phyloP scores from a whole-genome alignment of 768 basidiomycete genomes.

The Pleurotus tuoliensis region DNA sequence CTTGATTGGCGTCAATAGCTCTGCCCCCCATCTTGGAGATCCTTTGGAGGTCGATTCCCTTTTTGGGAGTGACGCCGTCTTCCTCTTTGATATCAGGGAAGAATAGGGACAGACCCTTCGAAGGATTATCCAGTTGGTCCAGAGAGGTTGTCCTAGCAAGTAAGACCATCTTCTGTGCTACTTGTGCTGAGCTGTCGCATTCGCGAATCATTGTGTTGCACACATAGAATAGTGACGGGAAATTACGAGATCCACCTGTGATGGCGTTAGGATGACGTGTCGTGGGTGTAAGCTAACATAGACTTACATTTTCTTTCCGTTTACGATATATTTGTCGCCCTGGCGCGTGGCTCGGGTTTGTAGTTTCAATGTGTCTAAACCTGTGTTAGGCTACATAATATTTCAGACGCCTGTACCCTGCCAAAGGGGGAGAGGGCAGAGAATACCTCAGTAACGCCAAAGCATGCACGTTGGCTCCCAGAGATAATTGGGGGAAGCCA shows the following conservation, averaged over 20 bases:
- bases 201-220: neutral
- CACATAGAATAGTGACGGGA: neutral
- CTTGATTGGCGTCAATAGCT: slow-evolving; percentile 17
- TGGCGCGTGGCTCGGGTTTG: slow-evolving; percentile 5
- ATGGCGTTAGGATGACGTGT: no score
- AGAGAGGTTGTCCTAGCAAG: slow-evolving; percentile 14
- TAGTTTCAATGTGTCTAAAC: slow-evolving; percentile 13
- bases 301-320: slow-evolving; percentile 14
- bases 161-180: slow-evolving; percentile 14
- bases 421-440: neutral
- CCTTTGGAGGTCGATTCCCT: slow-evolving; percentile 10
- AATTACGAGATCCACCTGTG: slow-evolving; percentile 2
- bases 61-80: slow-evolving; percentile 3
- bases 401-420: neutral
- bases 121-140: slow-evolving; percentile 8
- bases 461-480: slow-evolving; percentile 14
- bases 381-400: slow-evolving; percentile 10
- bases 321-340: slow-evolving; percentile 8
- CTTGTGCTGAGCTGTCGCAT: slow-evolving; percentile 7
- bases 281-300: neutral
- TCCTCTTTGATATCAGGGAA: slow-evolving; percentile 12
- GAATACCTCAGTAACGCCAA: slow-evolving; percentile 14
- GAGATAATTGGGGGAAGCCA: slow-evolving; percentile 8
- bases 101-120: slow-evolving; percentile 13
- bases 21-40: slow-evolving; percentile 17